Percentiles rank a stretch among this genome's conserved stretches.
Evolutionary conservation across 805 yeast species (phyloP).

Genomic region (Monosporozyma servazzii): DNA sequence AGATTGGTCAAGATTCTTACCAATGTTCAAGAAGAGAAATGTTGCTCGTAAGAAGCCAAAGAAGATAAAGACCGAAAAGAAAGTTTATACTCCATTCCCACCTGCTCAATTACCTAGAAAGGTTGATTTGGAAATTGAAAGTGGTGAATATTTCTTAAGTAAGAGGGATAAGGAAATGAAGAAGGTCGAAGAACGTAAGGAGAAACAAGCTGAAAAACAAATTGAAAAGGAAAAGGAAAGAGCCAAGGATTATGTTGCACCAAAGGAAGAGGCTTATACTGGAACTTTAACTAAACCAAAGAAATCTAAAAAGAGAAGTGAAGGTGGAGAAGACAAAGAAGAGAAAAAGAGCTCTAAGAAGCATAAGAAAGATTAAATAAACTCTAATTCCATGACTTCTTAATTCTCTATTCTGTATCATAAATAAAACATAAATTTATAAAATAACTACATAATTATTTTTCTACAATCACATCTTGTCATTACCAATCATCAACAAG

Average conservation of each 20-base stretch:
- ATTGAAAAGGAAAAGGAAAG: slow-evolving; percentile 59
- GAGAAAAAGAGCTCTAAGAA: neutral
- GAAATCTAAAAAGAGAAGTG: slow-evolving; percentile 3
- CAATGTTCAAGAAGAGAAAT: slow-evolving; percentile 92
- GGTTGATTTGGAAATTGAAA: slow-evolving; percentile 92
- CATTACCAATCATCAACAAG: too few relatives aligned
- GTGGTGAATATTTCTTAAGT: slow-evolving; percentile 95
- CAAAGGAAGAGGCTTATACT: slow-evolving; percentile 55
- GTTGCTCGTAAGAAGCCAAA: slow-evolving; percentile 88
- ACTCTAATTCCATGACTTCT: neutral
- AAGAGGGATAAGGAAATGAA: slow-evolving; percentile 70
- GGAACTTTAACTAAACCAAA: slow-evolving; percentile 2
- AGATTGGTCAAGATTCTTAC: slow-evolving; percentile 94
- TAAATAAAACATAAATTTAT: neutral
- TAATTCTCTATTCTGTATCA: neutral
- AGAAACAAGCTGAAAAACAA: slow-evolving; percentile 64
- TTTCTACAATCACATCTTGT: too few relatives aligned
- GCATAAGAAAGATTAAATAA: slow-evolving; percentile 1
- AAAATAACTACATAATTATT: neutral
- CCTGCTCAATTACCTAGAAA: slow-evolving; percentile 95
- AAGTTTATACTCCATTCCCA: slow-evolving; percentile 96
- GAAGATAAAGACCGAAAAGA: slow-evolving; percentile 50
- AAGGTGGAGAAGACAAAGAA: neutral
- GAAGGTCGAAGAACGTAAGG: slow-evolving; percentile 66
- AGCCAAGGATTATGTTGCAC: slow-evolving; percentile 74